Conservation (phyloP, 495 filamentous ascomycete genomes). For the Geopyxis carbonaria region DNA sequence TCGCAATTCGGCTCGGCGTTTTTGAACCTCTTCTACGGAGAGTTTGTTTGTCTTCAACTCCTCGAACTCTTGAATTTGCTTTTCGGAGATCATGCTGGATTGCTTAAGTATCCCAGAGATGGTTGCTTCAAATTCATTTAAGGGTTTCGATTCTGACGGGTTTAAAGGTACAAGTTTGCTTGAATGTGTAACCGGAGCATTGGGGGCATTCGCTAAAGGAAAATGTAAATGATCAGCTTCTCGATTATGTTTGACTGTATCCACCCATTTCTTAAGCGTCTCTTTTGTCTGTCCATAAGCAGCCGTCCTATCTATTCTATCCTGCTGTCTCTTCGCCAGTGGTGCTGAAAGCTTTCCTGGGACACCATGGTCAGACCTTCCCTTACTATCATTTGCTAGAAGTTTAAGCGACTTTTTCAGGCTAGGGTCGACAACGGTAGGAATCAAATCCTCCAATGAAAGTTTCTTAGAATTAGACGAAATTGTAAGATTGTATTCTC, state of each 20-base stretch:
- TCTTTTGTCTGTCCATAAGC: slow-evolving; percentile 87
- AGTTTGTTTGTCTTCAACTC: slow-evolving; percentile 48
- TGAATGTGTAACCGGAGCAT: slow-evolving; percentile 32
- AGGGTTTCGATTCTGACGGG: slow-evolving; percentile 36
- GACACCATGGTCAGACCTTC: slow-evolving; percentile 38
- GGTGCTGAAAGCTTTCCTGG: slow-evolving; percentile 67
- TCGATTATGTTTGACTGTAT: slow-evolving; percentile 86
- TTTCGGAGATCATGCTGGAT: slow-evolving; percentile 37
- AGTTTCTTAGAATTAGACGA: slow-evolving; percentile 43
- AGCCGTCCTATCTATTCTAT: slow-evolving; percentile 62
- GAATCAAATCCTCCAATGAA: slow-evolving; percentile 60
- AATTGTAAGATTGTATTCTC: slow-evolving; percentile 23
- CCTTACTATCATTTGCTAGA: slow-evolving; percentile 32
- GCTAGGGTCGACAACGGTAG: slow-evolving; percentile 53
- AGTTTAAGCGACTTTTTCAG: slow-evolving; percentile 67
- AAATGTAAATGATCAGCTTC: slow-evolving; percentile 86
- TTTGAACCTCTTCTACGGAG: slow-evolving; percentile 54
- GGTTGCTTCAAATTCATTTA: slow-evolving; percentile 64
- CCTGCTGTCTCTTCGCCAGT: slow-evolving; percentile 76
- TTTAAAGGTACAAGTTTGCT: slow-evolving; percentile 30
- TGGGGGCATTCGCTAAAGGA: slow-evolving; percentile 58
- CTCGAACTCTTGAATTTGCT: slow-evolving; percentile 50
- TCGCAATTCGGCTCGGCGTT: slow-evolving; percentile 56
- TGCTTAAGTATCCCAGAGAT: slow-evolving; percentile 79
- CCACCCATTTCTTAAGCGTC: slow-evolving; percentile 74